Evolutionary conservation across 2,329 filamentous ascomycete genomes (phyloP).

Genomic region (Fusarium pseudograminearum): DNA sequence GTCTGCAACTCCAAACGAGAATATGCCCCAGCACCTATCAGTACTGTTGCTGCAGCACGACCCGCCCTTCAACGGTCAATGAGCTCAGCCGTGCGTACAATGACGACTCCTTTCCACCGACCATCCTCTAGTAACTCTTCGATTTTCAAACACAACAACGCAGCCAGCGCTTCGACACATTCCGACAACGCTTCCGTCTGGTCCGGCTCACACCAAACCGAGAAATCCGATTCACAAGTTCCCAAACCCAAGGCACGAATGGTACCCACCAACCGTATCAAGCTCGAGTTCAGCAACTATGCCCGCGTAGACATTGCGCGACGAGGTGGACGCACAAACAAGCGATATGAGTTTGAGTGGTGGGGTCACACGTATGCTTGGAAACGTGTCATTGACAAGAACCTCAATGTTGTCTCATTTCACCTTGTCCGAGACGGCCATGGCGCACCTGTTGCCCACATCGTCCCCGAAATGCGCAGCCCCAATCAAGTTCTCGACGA

Average conservation of each 20-base stretch:
- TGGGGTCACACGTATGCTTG: slow-evolving; percentile 90
- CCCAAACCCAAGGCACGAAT: slow-evolving; percentile 53
- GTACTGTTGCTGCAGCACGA: slow-evolving; percentile 52
- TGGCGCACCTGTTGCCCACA: slow-evolving; percentile 78
- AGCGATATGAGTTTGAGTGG: slow-evolving; percentile 92
- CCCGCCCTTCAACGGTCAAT: slow-evolving; percentile 61
- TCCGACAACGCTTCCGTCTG: slow-evolving; percentile 44
- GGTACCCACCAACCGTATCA: slow-evolving; percentile 79
- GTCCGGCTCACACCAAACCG: slow-evolving; percentile 42
- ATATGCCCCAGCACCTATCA: slow-evolving; percentile 55
- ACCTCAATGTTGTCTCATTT: slow-evolving; percentile 77
- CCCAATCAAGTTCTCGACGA: slow-evolving; percentile 78
- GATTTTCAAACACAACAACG: slow-evolving; percentile 39
- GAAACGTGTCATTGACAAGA: slow-evolving; percentile 80
- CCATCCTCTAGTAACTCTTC: slow-evolving; percentile 42
- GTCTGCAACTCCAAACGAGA: slow-evolving; percentile 87
- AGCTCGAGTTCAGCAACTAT: slow-evolving; percentile 97
- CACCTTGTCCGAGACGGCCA: slow-evolving; percentile 78
- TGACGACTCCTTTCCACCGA: slow-evolving; percentile 54
- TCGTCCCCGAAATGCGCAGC: slow-evolving; percentile 82
- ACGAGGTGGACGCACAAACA: slow-evolving; percentile 71
- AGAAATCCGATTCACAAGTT: slow-evolving; percentile 39
- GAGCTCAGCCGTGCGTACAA: slow-evolving; percentile 60
- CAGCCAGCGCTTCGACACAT: slow-evolving; percentile 25
- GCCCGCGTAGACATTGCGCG: slow-evolving; percentile 87